These are phyloP conservation scores for Xylaria acuta DNA, from an alignment of 495 filamentous ascomycete species.

Conservation along the genomic window DNA sequence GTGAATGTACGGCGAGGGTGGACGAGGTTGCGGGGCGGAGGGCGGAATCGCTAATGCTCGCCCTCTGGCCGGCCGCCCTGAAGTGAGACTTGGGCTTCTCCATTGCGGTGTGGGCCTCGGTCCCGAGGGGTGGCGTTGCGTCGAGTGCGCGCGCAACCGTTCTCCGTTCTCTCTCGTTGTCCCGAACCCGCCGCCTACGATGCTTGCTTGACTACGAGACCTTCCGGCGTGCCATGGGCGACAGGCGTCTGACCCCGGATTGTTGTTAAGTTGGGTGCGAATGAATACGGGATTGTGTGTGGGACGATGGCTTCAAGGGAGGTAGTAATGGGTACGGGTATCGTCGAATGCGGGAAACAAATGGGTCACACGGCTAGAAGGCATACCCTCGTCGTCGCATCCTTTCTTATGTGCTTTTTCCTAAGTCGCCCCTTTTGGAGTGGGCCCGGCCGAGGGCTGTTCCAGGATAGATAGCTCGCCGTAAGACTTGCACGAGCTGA, in stretches of 20 bases:
- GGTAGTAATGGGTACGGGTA: background rate
- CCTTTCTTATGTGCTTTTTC: constrained; percentile 14
- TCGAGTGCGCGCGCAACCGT: constrained; percentile 1
- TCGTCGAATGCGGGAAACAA: constrained; percentile 8
- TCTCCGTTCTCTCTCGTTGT: background rate
- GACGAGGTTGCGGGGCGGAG: constrained; percentile 7
- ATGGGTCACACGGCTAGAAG: constrained; percentile 6
- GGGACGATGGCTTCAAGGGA: background rate
- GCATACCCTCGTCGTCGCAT: constrained; percentile 8
- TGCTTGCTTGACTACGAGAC: background rate
- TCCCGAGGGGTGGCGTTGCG: background rate
- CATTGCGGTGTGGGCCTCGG: constrained; percentile 3
- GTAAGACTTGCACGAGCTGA: constrained; percentile 11
- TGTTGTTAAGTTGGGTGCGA: background rate
- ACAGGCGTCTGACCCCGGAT: background rate
- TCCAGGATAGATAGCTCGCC: constrained; percentile 6
- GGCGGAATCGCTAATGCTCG: background rate
- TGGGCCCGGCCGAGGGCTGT: constrained; percentile 14
- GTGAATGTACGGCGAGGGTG: constrained; percentile 7
- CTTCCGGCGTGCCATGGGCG: background rate
- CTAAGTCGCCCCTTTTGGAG: background rate
- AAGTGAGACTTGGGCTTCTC: background rate
- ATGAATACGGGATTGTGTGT: background rate
- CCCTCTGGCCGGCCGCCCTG: constrained; percentile 2
- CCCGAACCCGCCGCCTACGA: background rate